These are phyloP conservation scores for Diaporthe helianthi DNA, from an alignment of 2,329 filamentous ascomycete species.

Conservation along the genomic window DNA sequence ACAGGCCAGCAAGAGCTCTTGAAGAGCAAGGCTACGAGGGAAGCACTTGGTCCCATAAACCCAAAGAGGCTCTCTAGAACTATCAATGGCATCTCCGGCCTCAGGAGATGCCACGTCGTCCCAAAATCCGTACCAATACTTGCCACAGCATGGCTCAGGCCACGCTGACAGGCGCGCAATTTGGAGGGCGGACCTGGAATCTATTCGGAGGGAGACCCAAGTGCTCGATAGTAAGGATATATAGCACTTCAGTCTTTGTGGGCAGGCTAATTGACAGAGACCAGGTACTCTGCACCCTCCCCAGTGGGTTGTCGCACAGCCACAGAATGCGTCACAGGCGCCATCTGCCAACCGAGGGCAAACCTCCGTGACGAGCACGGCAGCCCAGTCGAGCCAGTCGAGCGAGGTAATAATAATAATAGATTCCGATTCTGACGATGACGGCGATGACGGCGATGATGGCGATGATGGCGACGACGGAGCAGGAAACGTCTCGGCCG, in stretches of 20 bases:
- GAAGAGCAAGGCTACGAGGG: neutral
- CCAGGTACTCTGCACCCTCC: neutral
- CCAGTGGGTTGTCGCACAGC: neutral
- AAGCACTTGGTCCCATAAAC: no score
- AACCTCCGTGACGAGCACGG: neutral
- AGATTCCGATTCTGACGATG: neutral
- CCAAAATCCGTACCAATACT: no score
- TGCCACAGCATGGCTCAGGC: neutral
- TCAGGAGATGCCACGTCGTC: no score
- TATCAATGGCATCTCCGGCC: neutral
- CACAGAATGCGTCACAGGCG: neutral
- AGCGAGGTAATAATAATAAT: neutral
- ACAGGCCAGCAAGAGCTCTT: neutral
- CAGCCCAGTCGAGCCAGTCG: no score
- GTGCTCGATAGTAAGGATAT: neutral
- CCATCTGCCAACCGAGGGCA: neutral
- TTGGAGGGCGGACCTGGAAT: slow-evolving; percentile 12
- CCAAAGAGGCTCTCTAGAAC: neutral
- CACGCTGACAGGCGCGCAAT: neutral
- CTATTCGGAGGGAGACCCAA: slow-evolving; percentile 3
- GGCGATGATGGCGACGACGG: neutral
- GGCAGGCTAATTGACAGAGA: neutral
- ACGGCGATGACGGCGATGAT: neutral
- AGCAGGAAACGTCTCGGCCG: neutral
- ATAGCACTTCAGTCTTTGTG: neutral